Conservation (phyloP, 768 basidiomycete species). For the Boletus vinaceobasis region DNA sequence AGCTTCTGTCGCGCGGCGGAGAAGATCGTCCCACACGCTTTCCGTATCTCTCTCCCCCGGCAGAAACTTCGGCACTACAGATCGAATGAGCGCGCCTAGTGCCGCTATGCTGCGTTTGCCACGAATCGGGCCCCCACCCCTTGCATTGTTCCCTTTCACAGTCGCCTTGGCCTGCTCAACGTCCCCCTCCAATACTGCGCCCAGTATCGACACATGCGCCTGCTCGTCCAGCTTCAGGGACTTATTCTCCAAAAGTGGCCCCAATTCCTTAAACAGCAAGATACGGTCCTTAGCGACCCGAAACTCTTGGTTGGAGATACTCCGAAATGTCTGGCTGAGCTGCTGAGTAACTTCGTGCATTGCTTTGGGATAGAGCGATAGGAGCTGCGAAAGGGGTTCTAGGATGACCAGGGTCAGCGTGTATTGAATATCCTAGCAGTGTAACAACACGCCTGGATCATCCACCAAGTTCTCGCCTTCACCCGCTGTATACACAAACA, state of each 20-base stretch:
- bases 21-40: no score
- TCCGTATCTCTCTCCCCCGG: no score
- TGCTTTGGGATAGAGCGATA: conserved; percentile 15
- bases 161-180: conserved; percentile 3
- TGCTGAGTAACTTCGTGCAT: neutral
- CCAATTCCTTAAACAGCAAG: conserved; percentile 5
- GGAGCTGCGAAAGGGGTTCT: conserved; percentile 10
- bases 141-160: neutral
- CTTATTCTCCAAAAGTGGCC: neutral
- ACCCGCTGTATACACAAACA: conserved; percentile 11
- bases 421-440: neutral
- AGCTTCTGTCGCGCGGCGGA: neutral
- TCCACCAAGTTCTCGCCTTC: neutral
- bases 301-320: conserved; percentile 12
- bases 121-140: no score
- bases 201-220: neutral
- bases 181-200: conserved; percentile 3
- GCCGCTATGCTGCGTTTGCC: no score
- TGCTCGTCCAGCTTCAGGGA: neutral
- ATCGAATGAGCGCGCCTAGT: no score
- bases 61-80: no score
- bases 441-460: conserved; percentile 3
- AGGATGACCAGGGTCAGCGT: neutral
- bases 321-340: no score
- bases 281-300: conserved; percentile 15